These are phyloP conservation scores for Kwoniella botswanensis DNA, from an alignment of 768 basidiomycete genomes.

Conservation along the genomic window DNA sequence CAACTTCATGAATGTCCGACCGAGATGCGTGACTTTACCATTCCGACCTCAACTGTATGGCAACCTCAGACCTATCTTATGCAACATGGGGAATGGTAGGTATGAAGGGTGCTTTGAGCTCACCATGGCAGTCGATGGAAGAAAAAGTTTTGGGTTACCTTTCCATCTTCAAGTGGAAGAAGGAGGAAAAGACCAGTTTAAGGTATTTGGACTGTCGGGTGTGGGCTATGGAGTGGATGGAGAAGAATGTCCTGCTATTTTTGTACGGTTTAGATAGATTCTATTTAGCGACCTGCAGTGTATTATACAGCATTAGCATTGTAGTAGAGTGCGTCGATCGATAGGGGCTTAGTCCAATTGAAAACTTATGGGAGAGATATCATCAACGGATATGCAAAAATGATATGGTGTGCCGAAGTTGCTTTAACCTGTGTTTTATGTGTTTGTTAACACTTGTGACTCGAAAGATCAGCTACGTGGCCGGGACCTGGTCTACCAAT, in stretches of 20 bases:
- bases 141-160: background rate
- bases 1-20: background rate
- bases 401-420: too few relatives aligned
- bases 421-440: too few relatives aligned
- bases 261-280: background rate
- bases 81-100: background rate
- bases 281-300: background rate
- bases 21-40: background rate
- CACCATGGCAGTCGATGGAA: background rate
- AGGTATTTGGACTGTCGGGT: background rate
- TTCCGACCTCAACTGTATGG: slow-evolving; percentile 4
- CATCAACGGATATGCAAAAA: too few relatives aligned
- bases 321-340: too few relatives aligned
- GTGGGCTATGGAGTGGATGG: background rate
- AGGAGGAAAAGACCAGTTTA: background rate
- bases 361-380: too few relatives aligned
- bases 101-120: slow-evolving; percentile 2
- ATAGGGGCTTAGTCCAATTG: too few relatives aligned
- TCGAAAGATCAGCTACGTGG: too few relatives aligned
- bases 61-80: background rate
- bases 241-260: background rate
- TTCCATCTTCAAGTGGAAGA: background rate
- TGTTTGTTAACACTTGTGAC: too few relatives aligned
- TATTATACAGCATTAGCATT: background rate
- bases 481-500: too few relatives aligned